These are phyloP conservation scores for Nemania bipapillata DNA, from an alignment of 2,329 filamentous ascomycete genomes.

Conservation along the genomic window DNA sequence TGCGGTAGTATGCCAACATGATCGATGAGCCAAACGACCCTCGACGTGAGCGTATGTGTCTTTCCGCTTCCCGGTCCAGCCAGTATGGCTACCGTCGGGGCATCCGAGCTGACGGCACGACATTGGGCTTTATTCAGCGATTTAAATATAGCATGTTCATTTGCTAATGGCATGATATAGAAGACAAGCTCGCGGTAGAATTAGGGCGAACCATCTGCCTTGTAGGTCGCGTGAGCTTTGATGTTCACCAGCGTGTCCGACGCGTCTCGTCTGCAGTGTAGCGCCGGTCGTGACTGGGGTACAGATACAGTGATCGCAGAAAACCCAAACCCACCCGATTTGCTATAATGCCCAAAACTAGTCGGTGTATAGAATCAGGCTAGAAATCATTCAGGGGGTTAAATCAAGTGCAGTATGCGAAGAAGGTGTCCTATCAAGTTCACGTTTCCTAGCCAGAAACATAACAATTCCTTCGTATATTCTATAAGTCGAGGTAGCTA, in stretches of 20 bases:
- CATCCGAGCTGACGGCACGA: conserved; percentile 64
- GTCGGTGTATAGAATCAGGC: neutral
- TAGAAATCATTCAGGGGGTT: neutral
- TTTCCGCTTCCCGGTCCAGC: conserved; percentile 81
- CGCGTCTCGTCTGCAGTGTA: conserved; percentile 28
- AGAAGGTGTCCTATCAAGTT: neutral
- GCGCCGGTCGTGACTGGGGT: neutral
- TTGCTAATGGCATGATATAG: conserved; percentile 42
- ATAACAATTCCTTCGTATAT: neutral
- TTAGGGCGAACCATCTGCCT: conserved; percentile 12
- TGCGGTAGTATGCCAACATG: conserved; percentile 77
- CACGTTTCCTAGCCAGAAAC: neutral
- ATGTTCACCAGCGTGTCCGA: conserved; percentile 7
- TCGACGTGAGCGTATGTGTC: conserved; percentile 92
- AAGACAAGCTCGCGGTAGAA: neutral
- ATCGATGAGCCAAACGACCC: conserved; percentile 87
- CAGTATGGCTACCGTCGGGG: conserved; percentile 71
- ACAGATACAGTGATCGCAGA: conserved; percentile 34
- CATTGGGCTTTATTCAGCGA: conserved; percentile 67
- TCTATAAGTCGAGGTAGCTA: conserved; percentile 6
- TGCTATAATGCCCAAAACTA: neutral
- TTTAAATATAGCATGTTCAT: conserved; percentile 54
- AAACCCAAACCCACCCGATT: neutral
- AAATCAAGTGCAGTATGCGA: neutral
- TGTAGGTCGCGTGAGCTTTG: neutral